Conservation (phyloP, 2,329 filamentous ascomycete species). For the Claviceps quebecensis region DNA sequence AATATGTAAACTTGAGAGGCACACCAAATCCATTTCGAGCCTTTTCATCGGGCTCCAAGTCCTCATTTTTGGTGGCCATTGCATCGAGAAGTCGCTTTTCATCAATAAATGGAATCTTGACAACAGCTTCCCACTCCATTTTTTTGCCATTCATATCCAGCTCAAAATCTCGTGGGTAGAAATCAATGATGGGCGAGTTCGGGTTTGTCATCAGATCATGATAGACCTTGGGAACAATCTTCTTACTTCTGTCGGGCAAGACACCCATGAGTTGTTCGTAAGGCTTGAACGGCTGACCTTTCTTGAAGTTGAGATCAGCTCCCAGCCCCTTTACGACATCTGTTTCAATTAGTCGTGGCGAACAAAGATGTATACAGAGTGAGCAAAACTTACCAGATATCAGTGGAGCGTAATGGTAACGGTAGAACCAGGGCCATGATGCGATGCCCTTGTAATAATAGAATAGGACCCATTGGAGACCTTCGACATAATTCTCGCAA, state of each 20-base stretch:
- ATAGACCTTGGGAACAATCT: slow-evolving; percentile 78
- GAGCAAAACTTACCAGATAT: slow-evolving; percentile 53
- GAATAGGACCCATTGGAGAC: slow-evolving; percentile 92
- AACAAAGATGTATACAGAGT: neutral
- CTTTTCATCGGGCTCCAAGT: slow-evolving; percentile 66
- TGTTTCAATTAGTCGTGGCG: slow-evolving; percentile 18
- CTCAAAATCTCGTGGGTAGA: slow-evolving; percentile 93
- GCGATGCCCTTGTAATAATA: slow-evolving; percentile 97
- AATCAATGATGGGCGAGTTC: slow-evolving; percentile 88
- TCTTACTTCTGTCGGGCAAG: slow-evolving; percentile 90
- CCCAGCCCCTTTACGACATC: slow-evolving; percentile 81
- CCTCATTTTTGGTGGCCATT: slow-evolving; percentile 71
- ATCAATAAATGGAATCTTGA: slow-evolving; percentile 98
- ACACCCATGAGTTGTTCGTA: slow-evolving; percentile 98
- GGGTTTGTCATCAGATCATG: slow-evolving; percentile 85
- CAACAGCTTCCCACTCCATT: slow-evolving; percentile 98
- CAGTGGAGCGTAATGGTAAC: slow-evolving; percentile 93
- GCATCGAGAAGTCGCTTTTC: slow-evolving; percentile 72
- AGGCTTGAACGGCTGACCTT: slow-evolving; percentile 88
- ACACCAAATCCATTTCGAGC: slow-evolving; percentile 82
- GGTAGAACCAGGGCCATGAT: slow-evolving; percentile 97
- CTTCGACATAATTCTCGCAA: slow-evolving; percentile 93
- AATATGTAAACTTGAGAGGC: slow-evolving; percentile 83
- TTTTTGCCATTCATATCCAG: slow-evolving; percentile 99
- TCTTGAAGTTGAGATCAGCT: slow-evolving; percentile 79